phyloP scores from a whole-genome alignment of 208 protist species.

The Endotrypanum monterogeii region DNA sequence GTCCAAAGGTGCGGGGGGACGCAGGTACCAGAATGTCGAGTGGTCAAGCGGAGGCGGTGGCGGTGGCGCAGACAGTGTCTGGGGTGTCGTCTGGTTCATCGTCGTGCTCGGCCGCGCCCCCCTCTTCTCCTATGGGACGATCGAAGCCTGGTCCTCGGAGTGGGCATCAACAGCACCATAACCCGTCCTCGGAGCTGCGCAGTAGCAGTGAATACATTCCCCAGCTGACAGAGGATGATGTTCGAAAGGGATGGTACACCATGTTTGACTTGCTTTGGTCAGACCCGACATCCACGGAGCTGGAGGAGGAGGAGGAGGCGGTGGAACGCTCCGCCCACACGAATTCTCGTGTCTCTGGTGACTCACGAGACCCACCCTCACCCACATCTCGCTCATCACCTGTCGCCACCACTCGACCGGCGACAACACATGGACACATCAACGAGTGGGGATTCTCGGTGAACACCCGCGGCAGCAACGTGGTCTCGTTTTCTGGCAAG shows the following conservation, averaged over 20 bases:
- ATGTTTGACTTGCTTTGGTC: constrained; percentile 82
- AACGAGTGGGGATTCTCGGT: constrained; percentile 76
- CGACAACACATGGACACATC: constrained; percentile 15
- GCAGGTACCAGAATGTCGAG: background rate
- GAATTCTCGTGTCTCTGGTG: background rate
- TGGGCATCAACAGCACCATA: background rate
- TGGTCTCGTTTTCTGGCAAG: constrained; percentile 63
- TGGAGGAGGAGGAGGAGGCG: constrained; percentile 11
- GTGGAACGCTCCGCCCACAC: background rate
- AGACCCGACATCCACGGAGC: constrained; percentile 64
- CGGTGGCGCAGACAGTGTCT: background rate
- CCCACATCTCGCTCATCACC: background rate
- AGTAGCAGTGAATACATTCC: constrained; percentile 22
- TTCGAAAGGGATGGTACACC: constrained; percentile 60
- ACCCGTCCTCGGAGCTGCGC: background rate
- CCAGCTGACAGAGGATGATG: constrained; percentile 27
- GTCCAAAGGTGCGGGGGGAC: background rate
- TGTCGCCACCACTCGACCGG: background rate
- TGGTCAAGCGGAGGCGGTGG: background rate
- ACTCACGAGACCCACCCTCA: background rate
- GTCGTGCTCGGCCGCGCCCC: background rate
- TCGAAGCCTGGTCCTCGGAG: background rate
- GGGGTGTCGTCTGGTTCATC: background rate
- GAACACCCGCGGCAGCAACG: constrained; percentile 63
- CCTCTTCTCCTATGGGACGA: background rate